Evolutionary conservation across 345 rosid species (phyloP).

Genomic region (Aurinia saxatilis): DNA sequence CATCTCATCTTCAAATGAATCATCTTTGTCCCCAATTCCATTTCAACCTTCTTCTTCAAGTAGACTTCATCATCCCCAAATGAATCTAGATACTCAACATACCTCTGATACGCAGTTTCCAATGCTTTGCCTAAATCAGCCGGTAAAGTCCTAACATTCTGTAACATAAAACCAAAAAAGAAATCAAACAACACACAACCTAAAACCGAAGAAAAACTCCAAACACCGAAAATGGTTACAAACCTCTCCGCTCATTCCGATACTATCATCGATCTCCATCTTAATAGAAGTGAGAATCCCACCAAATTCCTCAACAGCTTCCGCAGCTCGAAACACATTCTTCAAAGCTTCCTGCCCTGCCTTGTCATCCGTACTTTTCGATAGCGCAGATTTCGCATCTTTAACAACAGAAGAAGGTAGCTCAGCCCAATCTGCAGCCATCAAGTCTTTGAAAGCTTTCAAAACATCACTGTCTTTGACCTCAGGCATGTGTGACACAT

Average conservation of each 20-base stretch:
- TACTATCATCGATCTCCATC: conserved; percentile 84
- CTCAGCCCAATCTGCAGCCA: conserved; percentile 83
- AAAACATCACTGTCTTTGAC: conserved; percentile 50
- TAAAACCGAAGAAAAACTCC: no score
- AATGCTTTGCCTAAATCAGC: conserved; percentile 46
- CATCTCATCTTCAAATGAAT: conserved; percentile 97
- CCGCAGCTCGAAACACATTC: conserved; percentile 71
- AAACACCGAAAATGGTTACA: background rate
- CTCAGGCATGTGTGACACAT: conserved; percentile 57
- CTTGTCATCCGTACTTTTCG: conserved; percentile 58
- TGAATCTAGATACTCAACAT: conserved; percentile 53
- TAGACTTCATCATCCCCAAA: conserved; percentile 71
- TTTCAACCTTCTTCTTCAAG: conserved; percentile 87
- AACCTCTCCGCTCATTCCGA: conserved; percentile 94
- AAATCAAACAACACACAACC: background rate
- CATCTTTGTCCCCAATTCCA: conserved; percentile 89
- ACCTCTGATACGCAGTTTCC: conserved; percentile 50
- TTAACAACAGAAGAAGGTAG: conserved; percentile 42
- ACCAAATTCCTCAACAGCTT: conserved; percentile 81
- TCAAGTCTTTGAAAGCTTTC: conserved; percentile 65
- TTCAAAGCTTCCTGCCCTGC: conserved; percentile 64
- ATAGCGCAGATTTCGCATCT: conserved; percentile 52
- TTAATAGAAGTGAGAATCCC: conserved; percentile 62
- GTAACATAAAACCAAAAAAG: conserved; percentile 14
- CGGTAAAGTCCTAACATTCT: conserved; percentile 74